Conservation (phyloP, 139 green algal genomes). For the Chlorella sorokiniana region DNA sequence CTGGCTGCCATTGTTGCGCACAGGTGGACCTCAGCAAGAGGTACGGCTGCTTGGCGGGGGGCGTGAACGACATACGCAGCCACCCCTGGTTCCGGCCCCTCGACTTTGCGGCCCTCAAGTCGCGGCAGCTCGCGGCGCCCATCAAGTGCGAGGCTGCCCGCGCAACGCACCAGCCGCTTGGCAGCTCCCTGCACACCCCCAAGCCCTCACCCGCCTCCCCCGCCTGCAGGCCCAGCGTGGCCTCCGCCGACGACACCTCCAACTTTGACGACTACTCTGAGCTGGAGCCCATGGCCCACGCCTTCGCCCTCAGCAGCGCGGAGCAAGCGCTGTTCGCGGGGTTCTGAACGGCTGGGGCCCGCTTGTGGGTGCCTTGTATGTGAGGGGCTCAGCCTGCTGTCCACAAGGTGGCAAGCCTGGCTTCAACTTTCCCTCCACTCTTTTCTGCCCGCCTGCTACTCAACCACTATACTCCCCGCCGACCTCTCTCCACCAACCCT, state of each 20-base stretch:
- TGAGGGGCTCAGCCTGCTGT: not conserved
- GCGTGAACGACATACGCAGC: constrained; percentile 61
- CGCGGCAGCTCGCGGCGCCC: constrained; percentile 30
- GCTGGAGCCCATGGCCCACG: constrained; percentile 57
- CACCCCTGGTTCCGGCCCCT: constrained; percentile 73
- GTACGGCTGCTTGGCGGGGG: constrained; percentile 40
- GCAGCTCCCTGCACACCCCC: not conserved
- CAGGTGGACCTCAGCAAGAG: constrained; percentile 57
- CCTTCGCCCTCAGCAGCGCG: constrained; percentile 48
- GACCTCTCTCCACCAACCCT: too few relatives aligned
- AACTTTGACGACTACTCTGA: constrained; percentile 78
- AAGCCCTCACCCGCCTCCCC: not conserved
- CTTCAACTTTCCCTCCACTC: too few relatives aligned
- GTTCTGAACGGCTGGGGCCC: constrained; percentile 38
- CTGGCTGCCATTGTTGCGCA: not conserved
- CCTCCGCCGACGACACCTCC: constrained; percentile 58
- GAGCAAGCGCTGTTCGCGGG: constrained; percentile 70
- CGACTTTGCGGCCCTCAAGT: constrained; percentile 40
- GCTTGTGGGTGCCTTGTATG: not conserved
- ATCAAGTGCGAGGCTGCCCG: constrained; percentile 45
- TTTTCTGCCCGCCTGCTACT: too few relatives aligned
- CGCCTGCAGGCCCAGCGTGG: constrained; percentile 54
- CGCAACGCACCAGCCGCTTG: not conserved
- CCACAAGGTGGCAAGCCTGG: too few relatives aligned
- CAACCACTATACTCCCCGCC: too few relatives aligned